These are phyloP conservation scores for Rhipidocladum racemiflorum DNA, from an alignment of 176 grass and related monocot genomes.

Conservation along the genomic window DNA sequence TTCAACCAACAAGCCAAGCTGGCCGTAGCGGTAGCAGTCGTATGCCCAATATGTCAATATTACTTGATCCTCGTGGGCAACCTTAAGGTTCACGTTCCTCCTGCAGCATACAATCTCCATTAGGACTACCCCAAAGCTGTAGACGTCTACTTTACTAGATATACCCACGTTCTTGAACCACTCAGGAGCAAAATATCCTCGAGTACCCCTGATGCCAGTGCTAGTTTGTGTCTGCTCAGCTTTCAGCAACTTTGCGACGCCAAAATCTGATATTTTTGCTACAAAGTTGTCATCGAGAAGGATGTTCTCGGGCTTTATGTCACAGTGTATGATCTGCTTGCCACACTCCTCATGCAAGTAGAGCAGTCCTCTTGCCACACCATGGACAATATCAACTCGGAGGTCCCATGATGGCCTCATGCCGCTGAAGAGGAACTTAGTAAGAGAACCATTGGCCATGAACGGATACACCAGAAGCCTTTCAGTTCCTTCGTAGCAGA, in stretches of 20 bases:
- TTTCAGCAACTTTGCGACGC: constrained; percentile 31
- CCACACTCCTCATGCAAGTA: constrained; percentile 44
- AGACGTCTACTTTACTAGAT: constrained; percentile 32
- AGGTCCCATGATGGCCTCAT: constrained; percentile 22
- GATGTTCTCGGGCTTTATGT: constrained; percentile 54
- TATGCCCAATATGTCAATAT: constrained; percentile 36
- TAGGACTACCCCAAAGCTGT: constrained; percentile 48
- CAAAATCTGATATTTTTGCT: constrained; percentile 23
- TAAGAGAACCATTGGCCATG: constrained; percentile 32
- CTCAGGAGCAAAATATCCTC: constrained; percentile 30
- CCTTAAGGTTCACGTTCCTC: constrained; percentile 18
- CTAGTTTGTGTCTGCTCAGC: constrained; percentile 30
- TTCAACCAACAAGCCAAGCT: background rate
- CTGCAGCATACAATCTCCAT: constrained; percentile 29
- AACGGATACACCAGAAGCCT: constrained; percentile 48
- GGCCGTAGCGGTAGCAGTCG: background rate
- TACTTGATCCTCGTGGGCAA: background rate
- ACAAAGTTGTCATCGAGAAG: constrained; percentile 23
- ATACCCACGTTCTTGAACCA: constrained; percentile 48
- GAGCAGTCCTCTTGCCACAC: constrained; percentile 30
- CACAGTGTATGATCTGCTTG: constrained; percentile 50
- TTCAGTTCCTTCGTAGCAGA: constrained; percentile 29
- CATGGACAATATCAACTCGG: constrained; percentile 28
- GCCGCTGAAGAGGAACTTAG: constrained; percentile 16
- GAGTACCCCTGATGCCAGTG: constrained; percentile 23